phyloP scores from a whole-genome alignment of 176 grass and related monocot species.

The Saccharum spontaneum region DNA sequence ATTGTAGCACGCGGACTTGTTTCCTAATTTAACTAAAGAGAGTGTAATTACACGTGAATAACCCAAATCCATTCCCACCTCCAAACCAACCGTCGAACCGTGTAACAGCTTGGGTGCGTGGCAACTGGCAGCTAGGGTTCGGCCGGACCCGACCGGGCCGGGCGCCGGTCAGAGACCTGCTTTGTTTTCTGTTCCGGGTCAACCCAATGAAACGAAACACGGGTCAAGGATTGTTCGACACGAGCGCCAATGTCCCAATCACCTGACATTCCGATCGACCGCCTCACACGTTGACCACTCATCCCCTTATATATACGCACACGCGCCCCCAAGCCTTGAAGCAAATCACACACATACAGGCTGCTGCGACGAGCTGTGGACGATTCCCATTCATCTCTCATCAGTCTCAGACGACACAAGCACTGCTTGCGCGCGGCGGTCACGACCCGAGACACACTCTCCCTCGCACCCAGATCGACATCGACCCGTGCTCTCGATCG shows the following conservation, averaged over 20 bases:
- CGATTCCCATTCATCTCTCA: neutral
- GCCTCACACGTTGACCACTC: neutral
- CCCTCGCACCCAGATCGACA: no score
- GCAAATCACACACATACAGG: no score
- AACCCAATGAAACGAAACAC: neutral
- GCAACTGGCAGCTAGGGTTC: neutral
- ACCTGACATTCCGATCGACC: neutral
- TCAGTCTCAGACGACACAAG: neutral
- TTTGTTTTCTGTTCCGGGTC: neutral
- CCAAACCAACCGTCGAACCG: neutral
- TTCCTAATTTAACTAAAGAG: no score
- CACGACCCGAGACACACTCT: neutral
- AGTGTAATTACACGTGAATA: no score
- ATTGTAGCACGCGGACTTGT: no score
- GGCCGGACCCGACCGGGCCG: neutral
- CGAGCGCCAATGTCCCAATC: neutral
- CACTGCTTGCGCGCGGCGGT: neutral
- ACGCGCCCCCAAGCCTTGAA: neutral
- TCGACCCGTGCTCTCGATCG: no score
- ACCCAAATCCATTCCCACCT: no score
- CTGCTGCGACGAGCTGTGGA: neutral
- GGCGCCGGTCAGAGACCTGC: neutral
- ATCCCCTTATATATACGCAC: neutral
- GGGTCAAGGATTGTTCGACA: conserved; percentile 9
- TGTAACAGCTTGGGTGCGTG: neutral